phyloP scores from a whole-genome alignment of 192 early-diverging fungal species.

The Helicostylum pulchrum region DNA sequence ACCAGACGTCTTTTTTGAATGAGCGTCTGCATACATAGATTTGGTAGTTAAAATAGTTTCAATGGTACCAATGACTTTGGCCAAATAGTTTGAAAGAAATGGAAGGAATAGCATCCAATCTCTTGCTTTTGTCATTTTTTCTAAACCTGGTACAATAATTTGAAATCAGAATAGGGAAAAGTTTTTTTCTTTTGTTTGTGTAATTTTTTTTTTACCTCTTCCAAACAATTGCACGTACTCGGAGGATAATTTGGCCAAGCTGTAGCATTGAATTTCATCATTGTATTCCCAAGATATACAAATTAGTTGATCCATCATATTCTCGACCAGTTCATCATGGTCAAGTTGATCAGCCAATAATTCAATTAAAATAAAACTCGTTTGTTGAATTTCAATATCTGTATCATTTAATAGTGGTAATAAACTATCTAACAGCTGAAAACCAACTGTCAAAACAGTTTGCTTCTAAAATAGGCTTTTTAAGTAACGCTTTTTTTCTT shows the following conservation, averaged over 20 bases:
- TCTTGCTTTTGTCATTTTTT: conserved; percentile 1
- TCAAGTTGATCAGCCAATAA: background rate
- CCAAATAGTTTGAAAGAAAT: background rate
- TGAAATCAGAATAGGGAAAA: background rate
- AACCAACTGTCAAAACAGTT: background rate
- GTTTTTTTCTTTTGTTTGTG: background rate
- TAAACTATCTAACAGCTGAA: background rate
- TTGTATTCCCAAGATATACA: conserved; percentile 2
- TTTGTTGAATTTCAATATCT: background rate
- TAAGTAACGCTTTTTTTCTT: background rate
- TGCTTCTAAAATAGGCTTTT: background rate
- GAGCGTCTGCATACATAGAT: background rate
- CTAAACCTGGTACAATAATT: background rate
- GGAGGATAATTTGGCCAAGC: background rate
- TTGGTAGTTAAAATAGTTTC: background rate
- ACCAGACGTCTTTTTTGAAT: background rate
- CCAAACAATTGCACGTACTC: background rate
- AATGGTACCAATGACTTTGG: background rate
- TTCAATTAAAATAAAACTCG: background rate
- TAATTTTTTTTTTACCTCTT: background rate
- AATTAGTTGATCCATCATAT: conserved; percentile 4
- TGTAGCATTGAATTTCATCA: background rate
- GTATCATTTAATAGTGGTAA: background rate
- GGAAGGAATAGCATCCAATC: conserved; percentile 13
- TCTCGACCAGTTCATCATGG: background rate